Evolutionary conservation across 2,329 filamentous ascomycete genomes (phyloP).

Genomic region (Ascocoryne sarcoides): DNA sequence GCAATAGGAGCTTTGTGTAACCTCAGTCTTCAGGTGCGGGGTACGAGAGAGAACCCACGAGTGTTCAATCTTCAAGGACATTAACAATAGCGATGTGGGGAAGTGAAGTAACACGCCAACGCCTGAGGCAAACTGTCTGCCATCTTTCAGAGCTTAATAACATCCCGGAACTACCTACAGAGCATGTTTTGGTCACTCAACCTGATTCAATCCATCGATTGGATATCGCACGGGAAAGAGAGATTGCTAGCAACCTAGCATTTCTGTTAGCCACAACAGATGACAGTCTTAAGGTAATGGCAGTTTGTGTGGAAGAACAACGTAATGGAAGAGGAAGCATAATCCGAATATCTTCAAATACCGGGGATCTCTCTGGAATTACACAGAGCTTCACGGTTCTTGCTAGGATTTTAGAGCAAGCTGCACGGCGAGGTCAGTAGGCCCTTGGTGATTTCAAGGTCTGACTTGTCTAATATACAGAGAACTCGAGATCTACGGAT

Average conservation of each 20-base stretch:
- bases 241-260: constrained; percentile 20
- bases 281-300: constrained; percentile 16
- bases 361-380: constrained; percentile 12
- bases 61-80: no score
- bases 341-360: constrained; percentile 21
- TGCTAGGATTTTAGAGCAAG: constrained; percentile 14
- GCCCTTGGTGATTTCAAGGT: no score
- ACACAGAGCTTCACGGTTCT: constrained; percentile 11
- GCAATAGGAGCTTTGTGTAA: no score
- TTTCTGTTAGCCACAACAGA: constrained; percentile 18
- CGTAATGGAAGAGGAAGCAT: constrained; percentile 11
- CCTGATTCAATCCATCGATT: constrained; percentile 4
- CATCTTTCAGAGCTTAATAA: background rate
- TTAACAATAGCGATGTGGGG: no score
- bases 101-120: constrained; percentile 3
- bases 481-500: constrained; percentile 14
- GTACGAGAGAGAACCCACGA: no score
- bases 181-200: constrained; percentile 1
- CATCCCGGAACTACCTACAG: constrained; percentile 4
- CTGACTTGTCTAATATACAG: background rate
- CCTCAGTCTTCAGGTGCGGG: no score
- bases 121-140: constrained; percentile 5
- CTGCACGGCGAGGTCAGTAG: constrained; percentile 12
- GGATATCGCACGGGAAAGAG: constrained; percentile 14
- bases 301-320: constrained; percentile 20